Percentiles rank a stretch among this genome's conserved stretches.
Conservation (phyloP, 495 filamentous ascomycete species). For the Penicillium macrosclerotiorum region DNA sequence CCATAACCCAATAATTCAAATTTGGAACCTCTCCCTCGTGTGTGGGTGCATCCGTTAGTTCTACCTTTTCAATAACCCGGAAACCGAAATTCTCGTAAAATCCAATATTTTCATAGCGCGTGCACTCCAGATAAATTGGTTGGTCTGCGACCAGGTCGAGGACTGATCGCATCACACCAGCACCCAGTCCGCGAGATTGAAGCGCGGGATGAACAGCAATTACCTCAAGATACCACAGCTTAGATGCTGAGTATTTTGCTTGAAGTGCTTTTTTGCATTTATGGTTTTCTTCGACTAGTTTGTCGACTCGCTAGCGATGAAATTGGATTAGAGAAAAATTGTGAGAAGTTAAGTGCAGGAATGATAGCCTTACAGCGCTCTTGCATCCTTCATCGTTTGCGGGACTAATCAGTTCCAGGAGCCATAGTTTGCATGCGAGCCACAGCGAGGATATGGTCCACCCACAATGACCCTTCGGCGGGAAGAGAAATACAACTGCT, state of each 20-base stretch:
- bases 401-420: constrained; percentile 17
- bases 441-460: constrained; percentile 16
- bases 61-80: constrained; percentile 19
- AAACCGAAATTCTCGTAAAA: constrained; percentile 32
- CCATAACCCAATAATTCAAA: constrained; percentile 29
- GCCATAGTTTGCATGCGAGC: constrained; percentile 19
- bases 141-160: constrained; percentile 10
- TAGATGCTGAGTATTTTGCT: constrained; percentile 3
- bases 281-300: constrained; percentile 13
- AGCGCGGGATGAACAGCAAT: constrained; percentile 30
- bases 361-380: constrained; percentile 8
- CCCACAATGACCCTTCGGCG: constrained; percentile 8
- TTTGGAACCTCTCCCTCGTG: constrained; percentile 1
- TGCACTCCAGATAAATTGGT: constrained; percentile 28
- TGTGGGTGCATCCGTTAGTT: constrained; percentile 15
- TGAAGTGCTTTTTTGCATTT: constrained; percentile 1
- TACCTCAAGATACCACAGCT: constrained; percentile 31
- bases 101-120: constrained; percentile 18
- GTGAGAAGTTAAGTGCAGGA: no score
- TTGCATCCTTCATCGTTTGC: constrained; percentile 13
- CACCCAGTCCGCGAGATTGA: constrained; percentile 25
- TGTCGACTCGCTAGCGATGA: constrained; percentile 16
- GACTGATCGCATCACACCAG: constrained; percentile 15
- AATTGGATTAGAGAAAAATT: background rate
- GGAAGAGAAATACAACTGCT: constrained; percentile 22